A percentile compares a stretch with the other conserved stretches of the same genome.
These are phyloP conservation scores for Thielaviopsis populi DNA, from an alignment of 2,329 filamentous ascomycete species.

Conservation along the genomic window DNA sequence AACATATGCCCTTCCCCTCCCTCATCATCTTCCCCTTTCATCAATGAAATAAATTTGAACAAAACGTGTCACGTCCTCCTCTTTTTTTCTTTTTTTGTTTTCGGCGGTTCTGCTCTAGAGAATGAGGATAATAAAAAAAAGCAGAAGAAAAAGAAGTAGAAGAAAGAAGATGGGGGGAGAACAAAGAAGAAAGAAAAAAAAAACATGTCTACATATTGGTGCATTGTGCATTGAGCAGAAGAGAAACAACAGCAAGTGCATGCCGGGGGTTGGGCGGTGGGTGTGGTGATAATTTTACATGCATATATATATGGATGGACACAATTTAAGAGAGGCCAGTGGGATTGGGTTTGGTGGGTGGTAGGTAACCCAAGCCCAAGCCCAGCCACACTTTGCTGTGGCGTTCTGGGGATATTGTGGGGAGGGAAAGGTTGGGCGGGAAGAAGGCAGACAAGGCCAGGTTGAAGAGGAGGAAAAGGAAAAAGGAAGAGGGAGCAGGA, in stretches of 20 bases:
- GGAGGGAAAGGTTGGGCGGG: neutral
- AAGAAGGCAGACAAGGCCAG: too few relatives aligned
- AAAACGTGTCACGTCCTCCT: neutral
- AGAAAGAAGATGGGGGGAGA: neutral
- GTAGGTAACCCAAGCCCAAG: too few relatives aligned
- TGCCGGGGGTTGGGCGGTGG: neutral
- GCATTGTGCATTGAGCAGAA: too few relatives aligned
- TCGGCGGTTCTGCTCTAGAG: too few relatives aligned
- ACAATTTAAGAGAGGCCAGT: too few relatives aligned
- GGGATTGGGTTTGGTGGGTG: too few relatives aligned
- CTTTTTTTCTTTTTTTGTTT: neutral
- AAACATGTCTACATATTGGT: too few relatives aligned
- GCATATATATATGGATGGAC: too few relatives aligned
- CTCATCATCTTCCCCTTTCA: neutral
- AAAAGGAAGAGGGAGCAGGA: too few relatives aligned
- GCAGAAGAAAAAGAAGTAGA: neutral
- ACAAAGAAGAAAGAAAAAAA: neutral
- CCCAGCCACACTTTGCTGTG: neutral
- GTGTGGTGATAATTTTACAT: too few relatives aligned
- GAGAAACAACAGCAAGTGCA: neutral
- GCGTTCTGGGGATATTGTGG: neutral
- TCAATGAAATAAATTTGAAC: slow-evolving; percentile 9
- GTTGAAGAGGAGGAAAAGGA: too few relatives aligned
- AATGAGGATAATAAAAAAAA: neutral
- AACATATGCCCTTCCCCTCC: neutral